A percentile compares a stretch with the other conserved stretches of the same genome.
phyloP scores from a whole-genome alignment of 805 yeast genomes.

The Ogataea zsoltii region DNA sequence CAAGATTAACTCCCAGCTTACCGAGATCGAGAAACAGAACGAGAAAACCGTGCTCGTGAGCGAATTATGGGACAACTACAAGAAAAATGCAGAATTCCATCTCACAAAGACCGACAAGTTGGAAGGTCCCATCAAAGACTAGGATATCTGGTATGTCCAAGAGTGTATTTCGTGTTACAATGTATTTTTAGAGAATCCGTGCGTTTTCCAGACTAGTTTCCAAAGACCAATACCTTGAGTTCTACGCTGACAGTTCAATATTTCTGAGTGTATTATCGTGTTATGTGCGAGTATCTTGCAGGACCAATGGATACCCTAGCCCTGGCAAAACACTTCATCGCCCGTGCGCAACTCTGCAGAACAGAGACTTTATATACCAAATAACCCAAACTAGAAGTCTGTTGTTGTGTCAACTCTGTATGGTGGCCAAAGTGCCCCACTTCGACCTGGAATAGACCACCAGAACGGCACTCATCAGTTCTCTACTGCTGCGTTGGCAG shows the following conservation, averaged over 20 bases:
- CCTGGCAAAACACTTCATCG: not conserved
- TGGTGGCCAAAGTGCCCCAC: too few relatives aligned
- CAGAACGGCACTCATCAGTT: not conserved
- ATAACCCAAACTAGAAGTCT: not conserved
- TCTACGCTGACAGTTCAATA: not conserved
- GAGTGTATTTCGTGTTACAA: not conserved
- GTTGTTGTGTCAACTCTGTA: too few relatives aligned
- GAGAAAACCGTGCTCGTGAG: constrained; percentile 70
- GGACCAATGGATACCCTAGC: not conserved
- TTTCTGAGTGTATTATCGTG: constrained; percentile 3
- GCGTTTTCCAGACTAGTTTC: too few relatives aligned
- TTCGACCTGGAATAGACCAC: too few relatives aligned
- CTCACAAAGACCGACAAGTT: constrained; percentile 65
- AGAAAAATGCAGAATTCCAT: constrained; percentile 68
- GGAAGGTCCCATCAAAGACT: constrained; percentile 32
- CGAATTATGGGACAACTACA: constrained; percentile 78
- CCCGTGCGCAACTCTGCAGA: constrained; percentile 5
- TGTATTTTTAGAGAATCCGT: not conserved
- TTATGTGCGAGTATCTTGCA: not conserved
- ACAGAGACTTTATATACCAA: constrained; percentile 1
- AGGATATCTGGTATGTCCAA: not conserved
- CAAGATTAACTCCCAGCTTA: constrained; percentile 60
- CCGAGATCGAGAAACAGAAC: constrained; percentile 63
- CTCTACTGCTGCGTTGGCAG: constrained; percentile 74
- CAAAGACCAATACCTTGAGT: too few relatives aligned